These are phyloP conservation scores for Rhodotorula graminis DNA, from an alignment of 768 basidiomycete genomes.

Conservation along the genomic window DNA sequence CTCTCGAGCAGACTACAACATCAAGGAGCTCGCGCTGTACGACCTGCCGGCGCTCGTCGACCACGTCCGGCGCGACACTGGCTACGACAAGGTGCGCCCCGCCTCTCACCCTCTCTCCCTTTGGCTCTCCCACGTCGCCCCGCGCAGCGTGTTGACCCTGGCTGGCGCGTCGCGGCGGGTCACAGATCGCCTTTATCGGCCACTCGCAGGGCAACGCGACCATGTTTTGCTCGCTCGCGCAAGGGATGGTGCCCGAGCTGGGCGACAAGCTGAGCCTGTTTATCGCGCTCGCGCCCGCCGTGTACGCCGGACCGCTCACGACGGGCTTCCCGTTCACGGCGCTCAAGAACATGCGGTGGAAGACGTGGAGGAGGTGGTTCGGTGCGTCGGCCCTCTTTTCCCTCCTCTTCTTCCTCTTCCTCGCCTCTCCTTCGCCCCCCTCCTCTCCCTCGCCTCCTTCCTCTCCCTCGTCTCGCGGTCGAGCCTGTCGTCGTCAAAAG, in stretches of 20 bases:
- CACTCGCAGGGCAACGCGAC: constrained; percentile 56
- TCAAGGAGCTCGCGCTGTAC: constrained; percentile 54
- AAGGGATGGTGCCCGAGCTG: constrained; percentile 53
- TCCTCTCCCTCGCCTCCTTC: no score
- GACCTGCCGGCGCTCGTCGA: constrained; percentile 54
- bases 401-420: no score
- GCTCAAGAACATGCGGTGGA: constrained; percentile 53
- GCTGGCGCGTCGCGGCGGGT: no score
- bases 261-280: constrained; percentile 52
- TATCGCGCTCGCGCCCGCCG: constrained; percentile 54
- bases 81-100: constrained; percentile 50
- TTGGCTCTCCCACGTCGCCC: not conserved
- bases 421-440: no score
- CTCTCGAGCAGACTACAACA: constrained; percentile 51
- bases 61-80: constrained; percentile 51
- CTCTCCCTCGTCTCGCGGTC: no score
- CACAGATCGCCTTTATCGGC: constrained; percentile 54
- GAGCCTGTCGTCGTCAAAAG: not conserved
- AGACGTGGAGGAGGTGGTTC: constrained; percentile 52
- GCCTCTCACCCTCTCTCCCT: no score
- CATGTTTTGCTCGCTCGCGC: constrained; percentile 52
- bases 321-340: constrained; percentile 53
- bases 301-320: constrained; percentile 54
- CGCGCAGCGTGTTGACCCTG: not conserved
- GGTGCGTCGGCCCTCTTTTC: no score